Conservation (phyloP, 306 rosid species). For the Quercus berberidifolia region DNA sequence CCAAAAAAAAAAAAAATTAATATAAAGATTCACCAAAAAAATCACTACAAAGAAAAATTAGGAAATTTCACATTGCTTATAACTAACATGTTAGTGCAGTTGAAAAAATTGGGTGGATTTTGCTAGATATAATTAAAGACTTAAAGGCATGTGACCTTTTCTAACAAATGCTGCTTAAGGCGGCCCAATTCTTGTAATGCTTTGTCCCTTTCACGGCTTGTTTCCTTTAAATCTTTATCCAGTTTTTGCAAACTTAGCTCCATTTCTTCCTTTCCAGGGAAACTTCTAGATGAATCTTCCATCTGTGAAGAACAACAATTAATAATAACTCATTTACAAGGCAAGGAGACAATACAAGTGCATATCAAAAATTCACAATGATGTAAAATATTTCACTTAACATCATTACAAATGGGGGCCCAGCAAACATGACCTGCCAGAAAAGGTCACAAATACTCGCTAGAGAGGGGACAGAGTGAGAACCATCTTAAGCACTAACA, state of each 20-base stretch:
- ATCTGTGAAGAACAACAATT: conserved; percentile 32
- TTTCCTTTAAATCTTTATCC: conserved; percentile 65
- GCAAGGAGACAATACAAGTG: background rate
- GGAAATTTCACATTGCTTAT: background rate
- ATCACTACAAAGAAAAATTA: background rate
- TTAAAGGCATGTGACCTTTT: conserved; percentile 58
- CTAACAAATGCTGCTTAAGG: conserved; percentile 94
- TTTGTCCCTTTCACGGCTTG: conserved; percentile 71
- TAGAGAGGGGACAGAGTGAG: background rate
- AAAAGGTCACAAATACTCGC: too few relatives aligned
- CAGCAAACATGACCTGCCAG: background rate
- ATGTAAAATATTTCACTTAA: background rate
- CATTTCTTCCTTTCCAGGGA: conserved; percentile 77
- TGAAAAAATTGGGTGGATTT: background rate
- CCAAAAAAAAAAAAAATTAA: background rate
- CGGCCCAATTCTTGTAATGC: conserved; percentile 74
- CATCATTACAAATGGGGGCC: background rate
- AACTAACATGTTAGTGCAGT: background rate
- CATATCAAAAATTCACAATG: background rate
- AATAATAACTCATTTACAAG: background rate
- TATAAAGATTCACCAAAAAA: background rate
- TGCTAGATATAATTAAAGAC: background rate
- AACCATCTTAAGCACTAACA: background rate
- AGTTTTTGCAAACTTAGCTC: conserved; percentile 59
- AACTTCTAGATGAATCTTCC: conserved; percentile 48